phyloP scores from a whole-genome alignment of 257 asterid genomes.

The Solanum peruvianum region DNA sequence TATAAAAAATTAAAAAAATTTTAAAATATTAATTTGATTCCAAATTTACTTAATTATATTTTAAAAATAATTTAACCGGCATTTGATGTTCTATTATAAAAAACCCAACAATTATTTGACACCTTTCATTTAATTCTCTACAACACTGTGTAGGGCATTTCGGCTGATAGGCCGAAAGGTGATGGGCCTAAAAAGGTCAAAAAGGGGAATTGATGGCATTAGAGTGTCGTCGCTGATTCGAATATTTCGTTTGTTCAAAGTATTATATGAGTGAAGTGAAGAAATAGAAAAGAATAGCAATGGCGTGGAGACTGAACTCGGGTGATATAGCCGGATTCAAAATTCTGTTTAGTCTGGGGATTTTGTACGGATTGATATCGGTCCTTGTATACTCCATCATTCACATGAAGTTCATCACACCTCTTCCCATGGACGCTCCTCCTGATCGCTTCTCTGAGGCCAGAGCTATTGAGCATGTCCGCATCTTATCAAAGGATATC shows the following conservation, averaged over 20 bases:
- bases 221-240: background rate
- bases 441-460: slow-evolving; percentile 84
- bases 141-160: no score
- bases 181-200: background rate
- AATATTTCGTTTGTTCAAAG: background rate
- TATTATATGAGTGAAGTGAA: background rate
- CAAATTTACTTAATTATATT: no score
- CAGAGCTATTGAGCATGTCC: slow-evolving; percentile 85
- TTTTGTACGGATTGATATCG: slow-evolving; percentile 48
- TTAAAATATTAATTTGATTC: no score
- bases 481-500: slow-evolving; percentile 76
- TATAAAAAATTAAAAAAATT: no score
- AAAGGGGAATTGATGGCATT: background rate
- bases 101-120: no score
- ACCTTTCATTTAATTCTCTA: no score
- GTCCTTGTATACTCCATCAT: slow-evolving; percentile 35
- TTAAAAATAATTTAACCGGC: no score
- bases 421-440: slow-evolving; percentile 79
- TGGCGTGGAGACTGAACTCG: slow-evolving; percentile 29
- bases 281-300: background rate
- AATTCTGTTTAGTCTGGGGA: slow-evolving; percentile 30
- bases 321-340: slow-evolving; percentile 73
- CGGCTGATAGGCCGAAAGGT: background rate
- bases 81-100: no score
- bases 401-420: slow-evolving; percentile 69